phyloP scores from a whole-genome alignment of 495 filamentous ascomycete species.

The Daldinia vernicosa region DNA sequence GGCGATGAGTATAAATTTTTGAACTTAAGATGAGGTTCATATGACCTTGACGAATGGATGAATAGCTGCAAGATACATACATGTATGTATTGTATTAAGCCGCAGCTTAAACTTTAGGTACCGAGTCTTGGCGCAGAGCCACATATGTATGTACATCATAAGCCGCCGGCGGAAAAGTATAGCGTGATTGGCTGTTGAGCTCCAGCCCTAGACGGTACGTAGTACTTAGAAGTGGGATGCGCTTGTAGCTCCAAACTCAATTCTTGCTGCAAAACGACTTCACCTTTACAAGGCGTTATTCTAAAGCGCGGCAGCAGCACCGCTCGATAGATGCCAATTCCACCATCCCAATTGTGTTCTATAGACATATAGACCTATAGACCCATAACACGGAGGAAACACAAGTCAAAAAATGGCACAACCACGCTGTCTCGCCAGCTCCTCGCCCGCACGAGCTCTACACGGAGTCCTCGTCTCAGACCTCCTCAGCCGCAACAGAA shows the following conservation, averaged over 20 bases:
- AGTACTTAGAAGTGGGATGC: background rate
- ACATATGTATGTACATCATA: background rate
- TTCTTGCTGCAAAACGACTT: background rate
- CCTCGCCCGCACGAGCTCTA: conserved; percentile 42
- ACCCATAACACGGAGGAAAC: background rate
- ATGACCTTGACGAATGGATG: background rate
- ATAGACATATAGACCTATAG: too few species aligned
- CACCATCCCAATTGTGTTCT: background rate
- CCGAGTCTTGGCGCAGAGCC: background rate
- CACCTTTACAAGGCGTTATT: background rate
- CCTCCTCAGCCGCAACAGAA: conserved; percentile 21
- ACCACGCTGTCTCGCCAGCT: conserved; percentile 25
- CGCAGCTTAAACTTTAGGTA: background rate
- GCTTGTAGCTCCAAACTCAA: background rate
- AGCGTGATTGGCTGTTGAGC: background rate
- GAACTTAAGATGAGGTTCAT: background rate
- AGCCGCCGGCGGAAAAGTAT: background rate
- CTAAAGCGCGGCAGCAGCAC: background rate
- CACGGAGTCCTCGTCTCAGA: conserved; percentile 38
- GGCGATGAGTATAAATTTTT: background rate
- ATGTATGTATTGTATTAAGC: background rate
- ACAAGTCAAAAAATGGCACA: conserved; percentile 32
- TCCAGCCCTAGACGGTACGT: background rate
- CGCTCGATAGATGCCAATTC: background rate
- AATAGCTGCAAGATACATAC: too few species aligned